Conservation (phyloP, 2,329 filamentous ascomycete genomes). For the Sporothrix brunneoviolacea region DNA sequence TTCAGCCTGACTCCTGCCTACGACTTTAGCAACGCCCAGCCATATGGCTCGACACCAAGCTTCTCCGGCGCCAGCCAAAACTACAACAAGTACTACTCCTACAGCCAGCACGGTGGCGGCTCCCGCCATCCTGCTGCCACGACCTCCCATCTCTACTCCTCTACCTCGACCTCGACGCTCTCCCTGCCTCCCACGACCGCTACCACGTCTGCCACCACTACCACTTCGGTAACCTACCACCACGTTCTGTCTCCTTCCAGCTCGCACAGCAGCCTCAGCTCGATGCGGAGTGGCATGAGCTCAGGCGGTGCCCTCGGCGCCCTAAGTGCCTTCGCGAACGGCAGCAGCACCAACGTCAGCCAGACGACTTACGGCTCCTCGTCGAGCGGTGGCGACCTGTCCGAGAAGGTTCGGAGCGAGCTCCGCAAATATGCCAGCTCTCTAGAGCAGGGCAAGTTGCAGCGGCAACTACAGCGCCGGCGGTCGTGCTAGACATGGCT, state of each 20-base stretch:
- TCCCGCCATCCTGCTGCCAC: conserved; percentile 23
- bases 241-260: conserved; percentile 61
- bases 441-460: conserved; percentile 71
- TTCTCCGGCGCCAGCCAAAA: background rate
- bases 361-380: conserved; percentile 25
- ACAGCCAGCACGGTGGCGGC: conserved; percentile 19
- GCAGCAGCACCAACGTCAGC: background rate
- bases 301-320: conserved; percentile 13
- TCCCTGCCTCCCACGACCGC: conserved; percentile 10
- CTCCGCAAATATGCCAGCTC: conserved; percentile 80
- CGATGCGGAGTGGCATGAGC: conserved; percentile 51
- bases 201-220: conserved; percentile 12
- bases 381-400: conserved; percentile 52
- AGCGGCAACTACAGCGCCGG: conserved; percentile 53
- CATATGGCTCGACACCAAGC: conserved; percentile 44
- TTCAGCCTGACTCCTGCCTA: conserved; percentile 69
- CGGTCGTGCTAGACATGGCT: conserved; percentile 41
- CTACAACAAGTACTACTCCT: conserved; percentile 31
- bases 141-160: conserved; percentile 21
- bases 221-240: conserved; percentile 26
- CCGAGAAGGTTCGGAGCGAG: conserved; percentile 70
- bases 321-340: conserved; percentile 15
- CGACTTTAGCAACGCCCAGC: conserved; percentile 62
- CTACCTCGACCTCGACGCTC: conserved; percentile 5
- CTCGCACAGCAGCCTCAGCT: conserved; percentile 78